Base-by-base conservation (phyloP, 2,329 filamentous ascomycete species). In the Apiospora pterosperma region DNA sequence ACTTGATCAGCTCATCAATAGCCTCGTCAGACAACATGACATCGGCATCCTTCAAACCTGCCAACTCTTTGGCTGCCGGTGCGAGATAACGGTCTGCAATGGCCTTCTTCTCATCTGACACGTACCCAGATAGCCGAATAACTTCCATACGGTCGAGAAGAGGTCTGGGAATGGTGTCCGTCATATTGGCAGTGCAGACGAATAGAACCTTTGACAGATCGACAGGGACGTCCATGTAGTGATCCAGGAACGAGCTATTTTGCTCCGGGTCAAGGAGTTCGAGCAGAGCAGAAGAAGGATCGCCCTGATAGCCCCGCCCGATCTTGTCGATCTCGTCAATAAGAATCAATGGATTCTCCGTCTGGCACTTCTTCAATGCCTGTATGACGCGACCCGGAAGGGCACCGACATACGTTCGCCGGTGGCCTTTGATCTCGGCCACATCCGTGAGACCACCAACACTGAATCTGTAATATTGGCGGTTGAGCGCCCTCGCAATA, bases 251-350 rank as follows among this genome's bases (percentile, higher is more conserved):
- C 28, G 94, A 97, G 75, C 84, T 93, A 81, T 99, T 99, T 76
- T 99, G 96, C 78, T 99, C 96, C 0, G 96, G 96, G 70, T 99
- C 96, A 21, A 99, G 88, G 61, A 99, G 80, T 76, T 99, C 96
- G 4, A 99, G 87, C 62, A 99, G 84, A 36, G 96, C 96, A 23
- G 95, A 97, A 1, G 96, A 93, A 16, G 96, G 96, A 73, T 99
- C 96, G 31, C 96, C 96, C 79, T 98, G 96, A 75, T 97, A 96
- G 5, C 96, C 96, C 64, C 93, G 90, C 36, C 96, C 96, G 75
- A 99, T 97, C 82, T 99, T 99, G 84, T 99, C 96, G 65, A 99
- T 90, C 76, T 99, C 96, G 75, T 99, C 96, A 69, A 99, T 98
- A 68, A 99, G 81, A 61, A 99, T 93, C 36, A 99, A 84, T 34